A percentile compares a stretch with the other conserved stretches of the same genome.
Evolutionary conservation across 1,284 basidiomycete species (phyloP).

Genomic region (Trichosporon asahii): DNA sequence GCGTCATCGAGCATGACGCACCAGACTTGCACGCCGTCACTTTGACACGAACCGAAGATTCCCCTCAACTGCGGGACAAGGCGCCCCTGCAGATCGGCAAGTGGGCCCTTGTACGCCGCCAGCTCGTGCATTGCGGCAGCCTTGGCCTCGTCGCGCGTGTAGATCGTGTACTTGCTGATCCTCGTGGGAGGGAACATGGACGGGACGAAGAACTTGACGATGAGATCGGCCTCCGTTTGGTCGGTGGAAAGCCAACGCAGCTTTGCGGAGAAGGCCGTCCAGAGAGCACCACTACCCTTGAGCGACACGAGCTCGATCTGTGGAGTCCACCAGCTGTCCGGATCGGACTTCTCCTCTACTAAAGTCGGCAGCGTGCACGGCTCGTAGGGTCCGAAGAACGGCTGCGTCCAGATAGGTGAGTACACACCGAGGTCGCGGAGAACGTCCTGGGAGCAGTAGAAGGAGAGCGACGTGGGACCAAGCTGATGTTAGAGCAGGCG

Average conservation of each 20-base stretch:
- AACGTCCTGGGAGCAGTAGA: neutral
- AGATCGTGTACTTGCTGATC: neutral
- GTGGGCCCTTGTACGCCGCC: conserved; percentile 3
- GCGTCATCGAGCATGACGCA: conserved; percentile 17
- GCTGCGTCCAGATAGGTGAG: neutral
- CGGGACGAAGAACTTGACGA: conserved; percentile 17
- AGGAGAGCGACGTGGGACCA: conserved; percentile 2
- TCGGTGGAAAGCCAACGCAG: conserved; percentile 5
- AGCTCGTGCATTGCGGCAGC: neutral
- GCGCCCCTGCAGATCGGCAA: conserved; percentile 13
- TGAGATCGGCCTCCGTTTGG: conserved; percentile 8
- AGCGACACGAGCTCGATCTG: conserved; percentile 11
- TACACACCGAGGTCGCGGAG: neutral
- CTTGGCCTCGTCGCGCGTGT: conserved; percentile 4
- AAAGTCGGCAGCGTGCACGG: neutral
- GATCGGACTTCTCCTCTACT: neutral
- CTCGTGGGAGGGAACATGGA: neutral
- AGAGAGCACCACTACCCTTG: conserved; percentile 1
- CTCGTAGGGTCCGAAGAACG: conserved; percentile 12
- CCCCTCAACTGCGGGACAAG: conserved; percentile 16
- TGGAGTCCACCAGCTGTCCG: conserved; percentile 12
- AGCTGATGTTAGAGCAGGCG: conserved; percentile 11
- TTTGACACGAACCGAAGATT: conserved; percentile 16
- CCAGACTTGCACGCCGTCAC: conserved; percentile 12
- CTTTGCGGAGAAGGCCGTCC: conserved; percentile 14